Evolutionary conservation across 2,329 filamentous ascomycete species (phyloP), one percentile per base, ranked within the genome.

Genomic region (Fusarium verticillioides): DNA sequence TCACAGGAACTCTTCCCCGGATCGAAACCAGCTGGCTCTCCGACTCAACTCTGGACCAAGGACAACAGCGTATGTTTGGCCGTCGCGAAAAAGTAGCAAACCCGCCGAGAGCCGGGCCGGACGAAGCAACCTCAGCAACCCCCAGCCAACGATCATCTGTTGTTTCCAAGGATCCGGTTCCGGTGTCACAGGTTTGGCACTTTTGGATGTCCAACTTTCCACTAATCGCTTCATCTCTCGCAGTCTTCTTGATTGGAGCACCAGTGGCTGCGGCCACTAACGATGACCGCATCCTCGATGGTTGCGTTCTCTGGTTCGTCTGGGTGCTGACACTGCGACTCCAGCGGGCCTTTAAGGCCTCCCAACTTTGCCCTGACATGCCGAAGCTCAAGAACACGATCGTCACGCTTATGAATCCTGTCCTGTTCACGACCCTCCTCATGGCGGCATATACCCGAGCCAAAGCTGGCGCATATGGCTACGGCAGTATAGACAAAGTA

Each of bases 381-480:
- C 63, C 65, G 3, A 74, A 75, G 11, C 60, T 78, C 60, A 79
- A 79, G 57, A 78, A 77, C 54, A 63, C 81, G 5, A 57, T 86
- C 6, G 78, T 81, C 4, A 86, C 84, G 1, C 70, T 84, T 5
- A 81, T 85, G 68, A 88, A 88, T 60, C 82, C 86, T 1, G 86
- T 88, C 2, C 80, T 88, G 18, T 79, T 84, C 63, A 86, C 84
- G 4, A 86, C 85, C 0, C 79, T 87, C 11, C 70, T 80, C 39
- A 83, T 86, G 79, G 82, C 83, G 32, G 83, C 79, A 32, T 88
- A 87, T 75, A 81, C 82, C 4, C 79, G 83, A 6, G 72, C 79
- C 60, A 87, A 86, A 57, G 78, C 82, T 1, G 73, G 73, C n/a
- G 77, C 72, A 21, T 79, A 79, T 69, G 77, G 62, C 11, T 21